These are phyloP conservation scores for Pseudomicrostroma phylloplanum DNA, from an alignment of 1,284 basidiomycete species.

Conservation along the genomic window DNA sequence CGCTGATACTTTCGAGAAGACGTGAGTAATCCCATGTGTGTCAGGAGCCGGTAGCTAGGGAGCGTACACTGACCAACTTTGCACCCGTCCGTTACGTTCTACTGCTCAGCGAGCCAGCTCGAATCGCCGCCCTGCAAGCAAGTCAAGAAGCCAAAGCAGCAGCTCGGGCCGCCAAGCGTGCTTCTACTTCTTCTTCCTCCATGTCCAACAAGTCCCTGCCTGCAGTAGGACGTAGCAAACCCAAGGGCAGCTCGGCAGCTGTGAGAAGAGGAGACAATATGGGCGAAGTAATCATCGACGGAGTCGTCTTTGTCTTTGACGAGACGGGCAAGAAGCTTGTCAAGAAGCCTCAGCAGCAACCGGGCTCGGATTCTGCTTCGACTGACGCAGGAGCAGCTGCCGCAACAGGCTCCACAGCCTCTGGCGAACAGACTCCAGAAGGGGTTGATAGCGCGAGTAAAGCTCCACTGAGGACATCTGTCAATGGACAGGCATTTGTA, in stretches of 20 bases:
- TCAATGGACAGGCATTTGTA: conserved; percentile 51
- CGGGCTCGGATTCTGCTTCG: neutral
- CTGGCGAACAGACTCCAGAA: neutral
- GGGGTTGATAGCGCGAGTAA: neutral
- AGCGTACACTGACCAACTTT: neutral
- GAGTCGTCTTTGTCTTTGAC: conserved; percentile 56
- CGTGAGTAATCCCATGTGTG: conserved; percentile 9
- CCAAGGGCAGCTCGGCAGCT: conserved; percentile 10
- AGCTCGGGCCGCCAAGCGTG: conserved; percentile 2
- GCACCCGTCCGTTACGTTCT: neutral
- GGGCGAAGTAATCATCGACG: conserved; percentile 55
- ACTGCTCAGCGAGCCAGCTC: conserved; percentile 26
- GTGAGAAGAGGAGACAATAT: conserved; percentile 40
- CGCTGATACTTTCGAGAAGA: conserved; percentile 31
- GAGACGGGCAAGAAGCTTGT: conserved; percentile 55
- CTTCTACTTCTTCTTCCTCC: neutral
- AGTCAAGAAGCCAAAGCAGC: conserved; percentile 24
- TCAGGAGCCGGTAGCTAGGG: too few relatives aligned
- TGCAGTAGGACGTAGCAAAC: conserved; percentile 7
- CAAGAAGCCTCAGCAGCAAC: conserved; percentile 37
- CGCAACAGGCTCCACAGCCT: conserved; percentile 9
- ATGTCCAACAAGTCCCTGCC: neutral
- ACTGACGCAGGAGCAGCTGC: neutral
- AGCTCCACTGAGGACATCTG: conserved; percentile 36
- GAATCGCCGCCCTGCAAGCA: conserved; percentile 33